Conservation (phyloP, 768 basidiomycete genomes). For the Calocybe indica region DNA sequence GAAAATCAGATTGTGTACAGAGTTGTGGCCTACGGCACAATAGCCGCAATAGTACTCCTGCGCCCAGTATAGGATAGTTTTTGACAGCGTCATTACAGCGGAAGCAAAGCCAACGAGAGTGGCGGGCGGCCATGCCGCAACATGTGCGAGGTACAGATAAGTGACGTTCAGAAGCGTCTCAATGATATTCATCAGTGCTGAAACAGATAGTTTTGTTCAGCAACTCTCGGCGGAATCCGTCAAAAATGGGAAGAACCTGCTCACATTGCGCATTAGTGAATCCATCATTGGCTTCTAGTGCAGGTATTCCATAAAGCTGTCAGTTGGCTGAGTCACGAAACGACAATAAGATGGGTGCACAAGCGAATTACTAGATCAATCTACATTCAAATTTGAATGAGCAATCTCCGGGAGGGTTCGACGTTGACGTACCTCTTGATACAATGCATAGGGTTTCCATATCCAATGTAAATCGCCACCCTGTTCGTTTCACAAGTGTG, state of each 20-base stretch:
- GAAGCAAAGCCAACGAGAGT: slow-evolving; percentile 70
- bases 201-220: not conserved
- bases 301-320: slow-evolving; percentile 69
- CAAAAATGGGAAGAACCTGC: slow-evolving; percentile 12
- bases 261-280: slow-evolving; percentile 84
- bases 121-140: slow-evolving; percentile 54
- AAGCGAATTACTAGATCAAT: slow-evolving; percentile 26
- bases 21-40: slow-evolving; percentile 75
- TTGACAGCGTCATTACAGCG: slow-evolving; percentile 75
- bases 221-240: not conserved
- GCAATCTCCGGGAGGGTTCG: slow-evolving; percentile 11
- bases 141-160: slow-evolving; percentile 75
- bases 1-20: slow-evolving; percentile 37
- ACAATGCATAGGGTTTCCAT: slow-evolving; percentile 78
- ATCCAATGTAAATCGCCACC: slow-evolving; percentile 92
- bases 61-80: slow-evolving; percentile 77
- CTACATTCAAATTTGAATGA: not conserved
- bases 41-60: slow-evolving; percentile 77
- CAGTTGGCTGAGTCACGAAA: not conserved
- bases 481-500: slow-evolving; percentile 13
- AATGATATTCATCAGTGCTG: slow-evolving; percentile 74
- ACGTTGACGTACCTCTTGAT: slow-evolving; percentile 53
- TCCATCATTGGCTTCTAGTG: slow-evolving; percentile 61
- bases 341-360: not conserved
- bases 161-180: slow-evolving; percentile 70